Evolutionary conservation across 2,329 filamentous ascomycete genomes (phyloP).

Genomic region (Pyricularia pennisetigena): DNA sequence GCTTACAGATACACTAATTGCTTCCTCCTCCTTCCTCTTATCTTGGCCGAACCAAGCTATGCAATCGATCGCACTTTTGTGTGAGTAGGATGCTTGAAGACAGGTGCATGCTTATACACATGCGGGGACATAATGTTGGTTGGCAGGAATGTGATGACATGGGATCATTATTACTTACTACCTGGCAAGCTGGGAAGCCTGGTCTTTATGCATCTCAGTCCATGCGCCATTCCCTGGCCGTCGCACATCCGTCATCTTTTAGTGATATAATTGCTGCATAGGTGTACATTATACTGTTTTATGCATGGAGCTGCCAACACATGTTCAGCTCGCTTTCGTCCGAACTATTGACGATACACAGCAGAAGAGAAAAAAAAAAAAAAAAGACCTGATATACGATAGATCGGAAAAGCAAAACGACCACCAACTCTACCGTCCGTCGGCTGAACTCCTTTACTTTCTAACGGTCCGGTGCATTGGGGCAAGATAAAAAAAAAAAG

Average conservation of each 20-base stretch:
- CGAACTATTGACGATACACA: not conserved
- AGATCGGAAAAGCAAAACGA: not conserved
- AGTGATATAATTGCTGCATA: not conserved
- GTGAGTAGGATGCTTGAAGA: not conserved
- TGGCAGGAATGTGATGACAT: not conserved
- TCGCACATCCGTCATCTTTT: not conserved
- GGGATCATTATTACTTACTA: not conserved
- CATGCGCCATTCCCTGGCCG: not conserved
- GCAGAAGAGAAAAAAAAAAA: no score
- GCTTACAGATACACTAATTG: not conserved
- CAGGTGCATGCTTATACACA: not conserved
- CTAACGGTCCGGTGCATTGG: no score
- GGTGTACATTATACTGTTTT: not conserved
- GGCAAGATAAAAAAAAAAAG: not conserved
- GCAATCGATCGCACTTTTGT: not conserved
- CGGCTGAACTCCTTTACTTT: not conserved
- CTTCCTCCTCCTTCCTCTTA: not conserved
- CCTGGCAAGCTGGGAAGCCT: no score
- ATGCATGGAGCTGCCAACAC: not conserved
- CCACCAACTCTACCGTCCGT: not conserved
- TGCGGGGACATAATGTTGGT: not conserved
- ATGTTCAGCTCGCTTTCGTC: not conserved
- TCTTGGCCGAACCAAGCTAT: not conserved
- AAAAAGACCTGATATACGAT: not conserved
- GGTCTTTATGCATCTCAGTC: no score